These are phyloP conservation scores for Fusarium nodosum DNA, from an alignment of 2,329 filamentous ascomycete genomes.

Conservation along the genomic window DNA sequence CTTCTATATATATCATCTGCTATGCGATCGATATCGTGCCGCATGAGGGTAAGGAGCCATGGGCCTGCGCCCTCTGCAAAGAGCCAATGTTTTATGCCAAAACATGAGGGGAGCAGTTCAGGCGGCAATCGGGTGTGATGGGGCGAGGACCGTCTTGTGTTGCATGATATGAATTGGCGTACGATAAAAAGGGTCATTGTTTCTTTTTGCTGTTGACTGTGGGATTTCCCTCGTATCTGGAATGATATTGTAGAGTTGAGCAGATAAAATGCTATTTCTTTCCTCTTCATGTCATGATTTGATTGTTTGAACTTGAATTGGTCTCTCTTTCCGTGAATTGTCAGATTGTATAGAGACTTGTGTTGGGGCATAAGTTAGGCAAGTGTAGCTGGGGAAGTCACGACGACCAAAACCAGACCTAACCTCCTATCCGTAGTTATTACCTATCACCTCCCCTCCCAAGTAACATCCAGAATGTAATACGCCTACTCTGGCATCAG, in stretches of 20 bases:
- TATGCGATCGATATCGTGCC: slow-evolving; percentile 47
- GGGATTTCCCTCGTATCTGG: slow-evolving; percentile 23
- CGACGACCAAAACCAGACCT: neutral
- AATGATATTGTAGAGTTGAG: slow-evolving; percentile 43
- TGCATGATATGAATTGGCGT: slow-evolving; percentile 67
- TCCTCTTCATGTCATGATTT: slow-evolving; percentile 6
- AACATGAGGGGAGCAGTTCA: slow-evolving; percentile 36
- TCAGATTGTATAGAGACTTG: no score
- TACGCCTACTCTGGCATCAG: neutral
- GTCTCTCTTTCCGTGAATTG: neutral
- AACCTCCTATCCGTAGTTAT: neutral
- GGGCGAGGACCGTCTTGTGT: slow-evolving; percentile 60
- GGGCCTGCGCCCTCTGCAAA: slow-evolving; percentile 58
- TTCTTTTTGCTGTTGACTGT: slow-evolving; percentile 39
- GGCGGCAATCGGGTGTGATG: slow-evolving; percentile 61
- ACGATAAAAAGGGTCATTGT: slow-evolving; percentile 52
- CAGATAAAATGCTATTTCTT: slow-evolving; percentile 42
- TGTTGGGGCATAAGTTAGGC: neutral
- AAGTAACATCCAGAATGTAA: neutral
- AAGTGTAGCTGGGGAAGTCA: slow-evolving; percentile 5
- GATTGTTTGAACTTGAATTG: neutral
- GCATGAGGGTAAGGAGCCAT: slow-evolving; percentile 61
- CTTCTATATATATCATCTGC: slow-evolving; percentile 37
- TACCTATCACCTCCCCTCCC: neutral
- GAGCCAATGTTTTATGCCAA: slow-evolving; percentile 32